These are phyloP conservation scores for Scytalidium lignicola DNA, from an alignment of 2,329 filamentous ascomycete species.

Conservation along the genomic window DNA sequence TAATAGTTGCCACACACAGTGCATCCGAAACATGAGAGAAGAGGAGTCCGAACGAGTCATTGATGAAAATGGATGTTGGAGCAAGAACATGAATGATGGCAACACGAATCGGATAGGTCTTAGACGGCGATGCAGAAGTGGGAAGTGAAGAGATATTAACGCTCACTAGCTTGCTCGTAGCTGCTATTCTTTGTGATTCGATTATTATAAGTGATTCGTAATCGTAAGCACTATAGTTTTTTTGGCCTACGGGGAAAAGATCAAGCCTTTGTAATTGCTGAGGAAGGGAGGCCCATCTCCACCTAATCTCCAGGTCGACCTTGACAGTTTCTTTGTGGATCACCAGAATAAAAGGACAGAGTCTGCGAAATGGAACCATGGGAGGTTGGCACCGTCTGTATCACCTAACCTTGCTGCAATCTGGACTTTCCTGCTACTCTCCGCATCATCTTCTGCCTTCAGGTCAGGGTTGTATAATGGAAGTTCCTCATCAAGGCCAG, in stretches of 20 bases:
- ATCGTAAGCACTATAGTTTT: background rate
- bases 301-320: background rate
- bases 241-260: background rate
- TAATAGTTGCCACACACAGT: background rate
- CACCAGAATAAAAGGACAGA: constrained; percentile 8
- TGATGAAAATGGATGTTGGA: constrained; percentile 6
- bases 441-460: background rate
- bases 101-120: constrained; percentile 8
- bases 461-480: background rate
- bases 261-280: background rate
- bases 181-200: background rate
- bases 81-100: constrained; percentile 9
- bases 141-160: background rate
- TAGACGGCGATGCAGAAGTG: constrained; percentile 7
- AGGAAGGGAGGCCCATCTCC: background rate
- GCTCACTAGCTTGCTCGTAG: background rate
- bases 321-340: constrained; percentile 5
- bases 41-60: constrained; percentile 1
- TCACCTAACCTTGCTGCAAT: constrained; percentile 6
- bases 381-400: constrained; percentile 8
- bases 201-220: constrained; percentile 1
- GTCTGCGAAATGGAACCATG: constrained; percentile 12
- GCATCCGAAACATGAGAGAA: background rate
- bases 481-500: background rate
- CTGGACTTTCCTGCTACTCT: constrained; percentile 1